Conservation (phyloP, 306 rosid species). For the Comarum palustre region DNA sequence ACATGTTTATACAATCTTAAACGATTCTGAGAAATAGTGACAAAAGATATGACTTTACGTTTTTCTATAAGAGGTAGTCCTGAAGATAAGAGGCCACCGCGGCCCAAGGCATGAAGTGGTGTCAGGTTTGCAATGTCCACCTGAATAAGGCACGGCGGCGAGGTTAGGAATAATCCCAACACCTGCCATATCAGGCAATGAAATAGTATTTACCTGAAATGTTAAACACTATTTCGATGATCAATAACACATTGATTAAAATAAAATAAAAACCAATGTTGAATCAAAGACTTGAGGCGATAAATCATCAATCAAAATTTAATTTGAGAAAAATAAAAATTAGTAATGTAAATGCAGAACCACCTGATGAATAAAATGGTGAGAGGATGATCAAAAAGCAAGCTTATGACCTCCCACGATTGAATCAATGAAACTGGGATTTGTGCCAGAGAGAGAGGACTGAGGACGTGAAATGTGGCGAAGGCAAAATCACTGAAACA, state of each 20-base stretch:
- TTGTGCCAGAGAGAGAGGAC: slow-evolving; percentile 30
- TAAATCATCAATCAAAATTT: background rate
- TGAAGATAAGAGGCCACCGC: slow-evolving; percentile 29
- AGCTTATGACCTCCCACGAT: background rate
- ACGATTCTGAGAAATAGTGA: background rate
- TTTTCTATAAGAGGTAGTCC: slow-evolving; percentile 23
- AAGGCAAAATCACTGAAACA: background rate
- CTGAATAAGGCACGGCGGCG: slow-evolving; percentile 28
- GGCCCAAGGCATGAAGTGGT: background rate
- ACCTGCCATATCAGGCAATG: slow-evolving; percentile 44
- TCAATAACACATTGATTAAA: background rate
- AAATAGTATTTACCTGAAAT: slow-evolving; percentile 37
- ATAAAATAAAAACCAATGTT: background rate
- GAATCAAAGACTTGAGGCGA: background rate
- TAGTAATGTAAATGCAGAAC: background rate
- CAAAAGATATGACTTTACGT: slow-evolving; percentile 29
- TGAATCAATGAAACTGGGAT: background rate
- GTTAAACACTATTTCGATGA: background rate
- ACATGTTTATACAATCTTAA: background rate
- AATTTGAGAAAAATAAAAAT: background rate
- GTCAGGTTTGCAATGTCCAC: slow-evolving; percentile 17
- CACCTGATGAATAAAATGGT: slow-evolving; percentile 23
- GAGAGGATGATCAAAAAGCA: background rate
- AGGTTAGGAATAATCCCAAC: slow-evolving; percentile 38
- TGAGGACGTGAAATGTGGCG: slow-evolving; percentile 19